These are phyloP conservation scores for Chlorella sp. DNA, from an alignment of 139 green algal species.

Conservation along the genomic window DNA sequence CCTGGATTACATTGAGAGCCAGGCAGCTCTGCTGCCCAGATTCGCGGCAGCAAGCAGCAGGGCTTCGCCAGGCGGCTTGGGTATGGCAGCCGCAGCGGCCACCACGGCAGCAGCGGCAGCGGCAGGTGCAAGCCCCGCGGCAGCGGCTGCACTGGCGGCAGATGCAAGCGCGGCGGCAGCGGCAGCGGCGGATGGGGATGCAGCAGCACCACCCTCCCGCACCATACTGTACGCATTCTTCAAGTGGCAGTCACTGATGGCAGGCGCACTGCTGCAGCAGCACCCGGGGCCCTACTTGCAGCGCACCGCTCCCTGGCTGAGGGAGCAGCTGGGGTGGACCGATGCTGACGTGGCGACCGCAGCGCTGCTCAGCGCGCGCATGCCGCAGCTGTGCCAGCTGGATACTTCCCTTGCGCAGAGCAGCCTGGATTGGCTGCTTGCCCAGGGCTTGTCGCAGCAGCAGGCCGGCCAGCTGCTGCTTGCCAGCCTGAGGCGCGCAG, in stretches of 20 bases:
- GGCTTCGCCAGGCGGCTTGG: not conserved
- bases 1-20: not conserved
- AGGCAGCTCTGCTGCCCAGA: conserved; percentile 1
- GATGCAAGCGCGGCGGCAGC: not conserved
- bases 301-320: conserved; percentile 18
- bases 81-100: not conserved
- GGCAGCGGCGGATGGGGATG: not conserved
- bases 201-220: not conserved
- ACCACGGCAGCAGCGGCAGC: not conserved
- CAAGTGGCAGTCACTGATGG: not conserved
- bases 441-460: not conserved
- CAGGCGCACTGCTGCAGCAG: conserved; percentile 9
- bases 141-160: not conserved
- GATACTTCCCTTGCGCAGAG: not conserved
- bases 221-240: not conserved
- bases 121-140: not conserved
- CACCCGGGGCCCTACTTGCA: not conserved
- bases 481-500: not conserved
- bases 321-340: conserved; percentile 12
- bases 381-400: not conserved
- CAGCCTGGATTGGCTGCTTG: not conserved
- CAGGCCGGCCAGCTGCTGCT: not conserved
- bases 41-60: not conserved
- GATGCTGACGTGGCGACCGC: conserved; percentile 10
- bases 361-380: not conserved